These are phyloP conservation scores for Tulasnella sp. DNA, from an alignment of 768 basidiomycete species.

Conservation along the genomic window DNA sequence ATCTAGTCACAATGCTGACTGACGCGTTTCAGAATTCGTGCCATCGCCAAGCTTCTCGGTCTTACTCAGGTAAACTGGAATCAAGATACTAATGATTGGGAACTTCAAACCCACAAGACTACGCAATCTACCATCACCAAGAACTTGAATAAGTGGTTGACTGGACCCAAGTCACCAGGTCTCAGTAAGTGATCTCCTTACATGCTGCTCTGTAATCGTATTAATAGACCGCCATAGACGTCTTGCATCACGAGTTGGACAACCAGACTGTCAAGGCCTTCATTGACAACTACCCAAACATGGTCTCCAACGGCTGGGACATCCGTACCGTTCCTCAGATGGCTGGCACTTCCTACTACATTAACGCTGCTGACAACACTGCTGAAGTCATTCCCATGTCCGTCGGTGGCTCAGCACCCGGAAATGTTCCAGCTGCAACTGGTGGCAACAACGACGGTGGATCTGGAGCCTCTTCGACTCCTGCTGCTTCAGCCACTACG, in stretches of 20 bases:
- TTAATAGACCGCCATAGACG: constrained; percentile 24
- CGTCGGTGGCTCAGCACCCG: not conserved
- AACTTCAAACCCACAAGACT: constrained; percentile 27
- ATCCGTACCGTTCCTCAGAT: constrained; percentile 35
- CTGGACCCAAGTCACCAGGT: constrained; percentile 62
- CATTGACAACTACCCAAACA: constrained; percentile 47
- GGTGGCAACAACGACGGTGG: not conserved
- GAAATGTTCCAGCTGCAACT: not conserved
- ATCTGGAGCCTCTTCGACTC: not conserved
- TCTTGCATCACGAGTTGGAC: constrained; percentile 74
- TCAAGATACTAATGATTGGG: constrained; percentile 36
- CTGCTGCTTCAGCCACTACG: not conserved
- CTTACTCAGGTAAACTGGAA: constrained; percentile 84
- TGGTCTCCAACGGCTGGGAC: constrained; percentile 60
- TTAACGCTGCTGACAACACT: constrained; percentile 23
- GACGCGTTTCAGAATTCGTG: too few species aligned
- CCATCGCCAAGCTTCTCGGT: constrained; percentile 80
- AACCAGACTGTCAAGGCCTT: constrained; percentile 51
- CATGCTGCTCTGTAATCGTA: not conserved
- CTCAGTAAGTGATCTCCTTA: constrained; percentile 27
- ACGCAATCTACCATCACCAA: constrained; percentile 36
- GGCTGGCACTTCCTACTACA: constrained; percentile 29
- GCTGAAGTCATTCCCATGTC: not conserved
- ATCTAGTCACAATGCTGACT: too few species aligned
- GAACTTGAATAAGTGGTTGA: constrained; percentile 35